Conservation (phyloP, 2,329 filamentous ascomycete species). For the Fusarium napiforme region DNA sequence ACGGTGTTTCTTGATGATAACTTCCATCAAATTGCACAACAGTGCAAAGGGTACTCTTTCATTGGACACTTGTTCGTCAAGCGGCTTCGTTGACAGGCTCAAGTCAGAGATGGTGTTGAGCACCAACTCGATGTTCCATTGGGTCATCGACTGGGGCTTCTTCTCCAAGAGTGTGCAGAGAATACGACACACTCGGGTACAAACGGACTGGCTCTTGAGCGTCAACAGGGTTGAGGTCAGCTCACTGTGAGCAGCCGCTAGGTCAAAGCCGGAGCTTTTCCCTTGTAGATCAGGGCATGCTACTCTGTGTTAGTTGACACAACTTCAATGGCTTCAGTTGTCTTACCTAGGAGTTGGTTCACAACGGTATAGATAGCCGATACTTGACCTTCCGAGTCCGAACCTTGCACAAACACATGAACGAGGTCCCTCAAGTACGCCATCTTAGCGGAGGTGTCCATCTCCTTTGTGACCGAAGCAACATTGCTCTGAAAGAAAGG, state of each 20-base stretch:
- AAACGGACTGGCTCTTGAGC: constrained; percentile 47
- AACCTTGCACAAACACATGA: constrained; percentile 44
- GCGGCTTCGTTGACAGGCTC: constrained; percentile 40
- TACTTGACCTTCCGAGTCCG: constrained; percentile 53
- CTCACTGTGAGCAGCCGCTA: constrained; percentile 56
- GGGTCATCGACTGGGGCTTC: constrained; percentile 61
- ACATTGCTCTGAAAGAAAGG: constrained; percentile 50
- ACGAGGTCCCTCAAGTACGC: constrained; percentile 55
- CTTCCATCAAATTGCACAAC: constrained; percentile 65
- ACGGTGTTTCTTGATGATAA: constrained; percentile 68
- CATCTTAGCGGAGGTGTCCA: constrained; percentile 49
- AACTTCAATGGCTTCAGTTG: not conserved
- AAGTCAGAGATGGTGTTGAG: constrained; percentile 58
- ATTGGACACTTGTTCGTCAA: constrained; percentile 37
- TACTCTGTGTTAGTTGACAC: constrained; percentile 33
- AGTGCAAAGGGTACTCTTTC: constrained; percentile 55
- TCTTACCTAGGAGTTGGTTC: constrained; percentile 53
- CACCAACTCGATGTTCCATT: constrained; percentile 68
- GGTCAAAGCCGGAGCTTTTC: constrained; percentile 48
- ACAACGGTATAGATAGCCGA: constrained; percentile 58
- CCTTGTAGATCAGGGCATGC: constrained; percentile 46
- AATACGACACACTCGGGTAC: constrained; percentile 54
- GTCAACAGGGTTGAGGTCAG: constrained; percentile 51
- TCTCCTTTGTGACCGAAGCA: constrained; percentile 46
- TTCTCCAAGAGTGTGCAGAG: constrained; percentile 61